A percentile compares a stretch with the other conserved stretches of the same genome.
Conservation (phyloP, 208 protist genomes). For the Phytomonas sp. region DNA sequence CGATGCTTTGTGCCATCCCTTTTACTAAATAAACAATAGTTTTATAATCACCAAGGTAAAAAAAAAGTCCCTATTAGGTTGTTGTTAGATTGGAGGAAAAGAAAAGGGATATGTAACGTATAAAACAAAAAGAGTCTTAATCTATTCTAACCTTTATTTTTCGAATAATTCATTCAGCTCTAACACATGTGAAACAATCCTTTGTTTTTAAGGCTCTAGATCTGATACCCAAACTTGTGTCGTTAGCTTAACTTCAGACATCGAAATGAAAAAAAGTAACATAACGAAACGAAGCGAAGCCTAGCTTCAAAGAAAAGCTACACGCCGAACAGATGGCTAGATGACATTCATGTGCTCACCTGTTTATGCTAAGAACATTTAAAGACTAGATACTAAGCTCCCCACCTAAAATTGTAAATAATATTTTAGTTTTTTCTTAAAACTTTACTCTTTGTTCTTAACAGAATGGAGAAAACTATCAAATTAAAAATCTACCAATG, state of each 20-base stretch:
- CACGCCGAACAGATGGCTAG: not conserved
- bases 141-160: not conserved
- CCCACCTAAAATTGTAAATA: conserved; percentile 7
- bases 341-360: not conserved
- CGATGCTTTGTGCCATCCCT: conserved; percentile 52
- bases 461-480: conserved; percentile 7
- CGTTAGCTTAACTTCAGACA: conserved; percentile 5
- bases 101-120: not conserved
- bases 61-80: not conserved
- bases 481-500: conserved; percentile 7
- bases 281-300: conserved; percentile 11
- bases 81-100: not conserved
- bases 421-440: conserved; percentile 11
- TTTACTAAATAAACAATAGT: not conserved
- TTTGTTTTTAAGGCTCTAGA: conserved; percentile 4
- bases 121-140: not conserved
- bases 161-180: not conserved
- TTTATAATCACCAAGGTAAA: not conserved
- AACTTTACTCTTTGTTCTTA: not conserved
- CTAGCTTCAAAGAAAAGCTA: not conserved
- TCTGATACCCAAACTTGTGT: conserved; percentile 10
- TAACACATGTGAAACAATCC: not conserved
- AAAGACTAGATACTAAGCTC: conserved; percentile 6
- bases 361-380: not conserved
- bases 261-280: conserved; percentile 14